A percentile compares a stretch with the other conserved stretches of the same genome.
Evolutionary conservation across 805 yeast species (phyloP).

Genomic region (Cyberlindnera samutprakarnensis): DNA sequence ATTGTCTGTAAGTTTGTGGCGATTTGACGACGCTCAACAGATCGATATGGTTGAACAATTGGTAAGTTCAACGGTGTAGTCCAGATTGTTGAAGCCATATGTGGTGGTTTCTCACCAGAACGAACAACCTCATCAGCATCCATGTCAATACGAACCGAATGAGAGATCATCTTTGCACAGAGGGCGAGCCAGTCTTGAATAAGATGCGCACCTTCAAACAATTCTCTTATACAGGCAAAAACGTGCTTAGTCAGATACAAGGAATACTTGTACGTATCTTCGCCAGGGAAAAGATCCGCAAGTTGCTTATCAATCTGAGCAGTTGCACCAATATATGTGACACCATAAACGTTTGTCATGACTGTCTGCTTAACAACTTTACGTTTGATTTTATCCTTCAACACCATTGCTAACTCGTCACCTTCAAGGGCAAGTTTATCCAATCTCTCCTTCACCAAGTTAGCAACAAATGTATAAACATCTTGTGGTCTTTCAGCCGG

Average conservation of each 20-base stretch:
- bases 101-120: constrained; percentile 46
- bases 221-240: constrained; percentile 73
- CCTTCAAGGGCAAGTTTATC: constrained; percentile 47
- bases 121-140: constrained; percentile 29
- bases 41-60: constrained; percentile 94
- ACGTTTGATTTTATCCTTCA: constrained; percentile 58
- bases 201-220: constrained; percentile 86
- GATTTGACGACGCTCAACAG: constrained; percentile 54
- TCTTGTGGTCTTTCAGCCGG: constrained; percentile 73
- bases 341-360: constrained; percentile 98
- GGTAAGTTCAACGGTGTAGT: constrained; percentile 94
- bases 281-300: constrained; percentile 47
- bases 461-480: constrained; percentile 67
- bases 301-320: constrained; percentile 80
- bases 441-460: constrained; percentile 49
- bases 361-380: constrained; percentile 95
- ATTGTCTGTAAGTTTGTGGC: constrained; percentile 83
- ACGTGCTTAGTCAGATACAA: constrained; percentile 71
- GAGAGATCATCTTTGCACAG: constrained; percentile 73
- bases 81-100: constrained; percentile 91
- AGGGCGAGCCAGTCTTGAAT: constrained; percentile 96
- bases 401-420: constrained; percentile 38
- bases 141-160: constrained; percentile 64
- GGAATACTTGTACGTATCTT: constrained; percentile 39
- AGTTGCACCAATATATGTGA: constrained; percentile 88